A percentile compares a stretch with the other conserved stretches of the same genome.
These are phyloP conservation scores for Thalassiosira ordinaria DNA, from an alignment of 352 stramenopile genomes.

Conservation along the genomic window DNA sequence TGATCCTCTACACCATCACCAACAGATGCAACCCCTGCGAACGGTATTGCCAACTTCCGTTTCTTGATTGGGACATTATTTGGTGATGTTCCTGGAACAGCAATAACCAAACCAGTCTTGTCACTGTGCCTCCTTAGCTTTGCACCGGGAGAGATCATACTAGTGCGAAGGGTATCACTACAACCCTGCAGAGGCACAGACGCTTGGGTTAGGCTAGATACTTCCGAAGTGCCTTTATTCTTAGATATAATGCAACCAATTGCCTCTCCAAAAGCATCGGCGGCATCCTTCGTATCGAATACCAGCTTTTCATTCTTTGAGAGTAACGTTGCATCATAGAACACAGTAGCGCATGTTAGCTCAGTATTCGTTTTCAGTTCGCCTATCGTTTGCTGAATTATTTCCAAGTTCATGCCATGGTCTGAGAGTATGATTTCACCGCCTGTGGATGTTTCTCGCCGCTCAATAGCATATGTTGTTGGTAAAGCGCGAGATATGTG, in stretches of 20 bases:
- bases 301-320: not conserved
- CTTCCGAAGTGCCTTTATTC: not conserved
- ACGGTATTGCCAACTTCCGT: too few species aligned
- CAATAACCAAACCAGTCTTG: not conserved
- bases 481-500: not conserved
- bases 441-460: not conserved
- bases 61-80: too few species aligned
- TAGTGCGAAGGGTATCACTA: too few species aligned
- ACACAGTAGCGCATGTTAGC: not conserved
- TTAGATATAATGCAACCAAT: constrained; percentile 8
- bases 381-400: not conserved
- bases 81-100: too few species aligned
- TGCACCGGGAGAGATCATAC: not conserved
- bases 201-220: not conserved
- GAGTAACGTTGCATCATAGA: not conserved
- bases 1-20: too few species aligned
- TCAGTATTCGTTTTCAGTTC: too few species aligned
- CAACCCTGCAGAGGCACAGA: too few species aligned
- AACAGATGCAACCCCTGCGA: too few species aligned
- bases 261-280: constrained; percentile 4
- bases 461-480: not conserved
- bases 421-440: not conserved
- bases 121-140: not conserved
- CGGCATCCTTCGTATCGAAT: constrained; percentile 13
- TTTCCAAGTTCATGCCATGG: not conserved